phyloP scores from a whole-genome alignment of 192 early-diverging fungal species.

The Chytriomyces sp. region DNA sequence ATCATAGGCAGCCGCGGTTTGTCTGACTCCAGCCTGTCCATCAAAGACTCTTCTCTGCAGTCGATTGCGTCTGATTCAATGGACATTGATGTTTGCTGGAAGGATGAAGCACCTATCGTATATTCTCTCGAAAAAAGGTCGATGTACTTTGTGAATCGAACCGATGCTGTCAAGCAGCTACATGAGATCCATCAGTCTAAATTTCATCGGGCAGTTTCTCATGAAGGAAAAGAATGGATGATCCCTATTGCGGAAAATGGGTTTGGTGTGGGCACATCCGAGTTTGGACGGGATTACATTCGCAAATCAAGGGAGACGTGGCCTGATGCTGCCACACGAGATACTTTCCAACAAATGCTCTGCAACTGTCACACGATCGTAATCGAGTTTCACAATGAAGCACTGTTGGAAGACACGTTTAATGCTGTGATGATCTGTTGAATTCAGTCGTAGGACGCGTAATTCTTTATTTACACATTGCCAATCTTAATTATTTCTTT shows the following conservation, averaged over 20 bases:
- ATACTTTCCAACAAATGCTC: constrained; percentile 5
- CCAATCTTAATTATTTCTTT: too few species aligned
- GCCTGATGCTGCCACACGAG: not conserved
- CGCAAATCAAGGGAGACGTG: constrained; percentile 11
- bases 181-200: not conserved
- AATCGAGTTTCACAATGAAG: not conserved
- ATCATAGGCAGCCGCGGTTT: too few species aligned
- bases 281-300: constrained; percentile 10
- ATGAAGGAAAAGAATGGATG: not conserved
- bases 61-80: not conserved
- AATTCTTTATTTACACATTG: too few species aligned
- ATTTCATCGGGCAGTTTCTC: not conserved
- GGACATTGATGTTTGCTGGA: not conserved
- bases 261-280: constrained; percentile 1
- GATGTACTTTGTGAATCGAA: constrained; percentile 14
- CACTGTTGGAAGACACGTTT: not conserved
- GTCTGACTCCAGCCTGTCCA: too few species aligned
- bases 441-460: too few species aligned
- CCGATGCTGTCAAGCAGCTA: constrained; percentile 11
- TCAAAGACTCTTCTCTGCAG: too few species aligned
- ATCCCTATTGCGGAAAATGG: constrained; percentile 17
- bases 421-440: constrained; percentile 25
- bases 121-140: not conserved
- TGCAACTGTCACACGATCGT: constrained; percentile 17
- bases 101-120: not conserved